Percentiles rank a stretch among this genome's conserved stretches.
Evolutionary conservation across 768 basidiomycete genomes (phyloP).

Genomic region (Leccinum arenicola): DNA sequence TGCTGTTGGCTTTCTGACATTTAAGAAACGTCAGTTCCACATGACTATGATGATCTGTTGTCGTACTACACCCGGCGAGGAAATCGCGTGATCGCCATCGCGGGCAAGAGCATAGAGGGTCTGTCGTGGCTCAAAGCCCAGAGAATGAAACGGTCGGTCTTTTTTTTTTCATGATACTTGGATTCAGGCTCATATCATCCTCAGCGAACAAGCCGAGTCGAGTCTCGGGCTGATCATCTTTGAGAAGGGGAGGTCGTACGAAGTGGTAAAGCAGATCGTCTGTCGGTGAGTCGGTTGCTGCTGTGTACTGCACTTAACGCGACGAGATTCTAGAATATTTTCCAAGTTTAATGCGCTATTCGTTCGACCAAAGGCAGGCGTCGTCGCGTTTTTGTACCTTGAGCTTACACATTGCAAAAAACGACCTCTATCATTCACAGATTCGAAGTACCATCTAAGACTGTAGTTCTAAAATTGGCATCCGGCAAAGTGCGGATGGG

Average conservation of each 20-base stretch:
- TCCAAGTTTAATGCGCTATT: too few species aligned
- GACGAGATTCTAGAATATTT: too few species aligned
- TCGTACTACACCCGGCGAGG: constrained; percentile 97
- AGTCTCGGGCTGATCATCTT: constrained; percentile 93
- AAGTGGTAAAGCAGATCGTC: too few species aligned
- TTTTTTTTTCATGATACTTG: neutral
- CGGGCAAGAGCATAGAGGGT: constrained; percentile 91
- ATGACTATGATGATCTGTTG: constrained; percentile 93
- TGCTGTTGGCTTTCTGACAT: constrained; percentile 11
- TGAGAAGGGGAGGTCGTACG: constrained; percentile 54
- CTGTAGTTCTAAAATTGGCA: constrained; percentile 8
- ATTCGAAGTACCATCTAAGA: too few species aligned
- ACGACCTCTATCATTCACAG: too few species aligned
- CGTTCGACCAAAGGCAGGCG: too few species aligned
- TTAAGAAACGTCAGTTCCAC: constrained; percentile 63
- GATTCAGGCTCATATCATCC: constrained; percentile 3
- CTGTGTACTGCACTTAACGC: too few species aligned
- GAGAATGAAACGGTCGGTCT: constrained; percentile 81
- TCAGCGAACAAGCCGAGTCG: constrained; percentile 91
- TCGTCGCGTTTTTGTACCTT: too few species aligned
- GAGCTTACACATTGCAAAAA: too few species aligned
- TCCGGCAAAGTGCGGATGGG: neutral
- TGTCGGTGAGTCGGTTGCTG: too few species aligned
- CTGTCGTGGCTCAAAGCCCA: constrained; percentile 98
- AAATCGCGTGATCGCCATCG: constrained; percentile 96